Base-by-base conservation (phyloP, 345 rosid genomes). In the Viola odorata region DNA sequence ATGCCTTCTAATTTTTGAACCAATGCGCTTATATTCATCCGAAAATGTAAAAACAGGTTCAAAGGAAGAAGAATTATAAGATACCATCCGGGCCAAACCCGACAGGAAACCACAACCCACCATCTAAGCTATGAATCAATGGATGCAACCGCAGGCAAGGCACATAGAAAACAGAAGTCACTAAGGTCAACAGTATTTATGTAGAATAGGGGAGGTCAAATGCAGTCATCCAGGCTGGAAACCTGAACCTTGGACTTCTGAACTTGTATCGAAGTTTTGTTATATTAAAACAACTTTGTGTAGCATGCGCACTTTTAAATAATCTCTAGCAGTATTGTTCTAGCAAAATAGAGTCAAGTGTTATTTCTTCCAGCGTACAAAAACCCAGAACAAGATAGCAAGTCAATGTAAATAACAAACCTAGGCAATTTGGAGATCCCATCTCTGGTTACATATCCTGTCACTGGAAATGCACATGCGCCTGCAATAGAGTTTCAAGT, bases 71-170 rank as follows among this genome's bases (percentile, higher is more conserved):
- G 71, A 45, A 65, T 63, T 77, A 53, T 40, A 82, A 70, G 68
- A 41, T 39, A 14, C 75, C 82, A 61, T 82, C 86, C 3, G 80
- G 78, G 42, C 84, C 84, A 3, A 79, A 82, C 62, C 82, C 84
- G 23, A 71, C 58, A 6, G 78, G 80, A 8, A 79, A 82, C 63
- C 86, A 62, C 58, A 57, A 47, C 51, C 82, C 86, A 41, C 80
- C 80, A 45, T 69, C 75, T 5, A 77, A 63, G 77, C 69, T 75
- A 12, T 82, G 69, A 78, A 51, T n/a, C 53, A 41, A 32, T 12
- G 54, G 49, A 55, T 37, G 70, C 57, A 65, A 62, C 32, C 38
- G 37, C 66, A 59, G 42, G 53, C 66, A 37, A 40, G 58, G 67
- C 44, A 3, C 7, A 45, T 39, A 41, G 71, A 54, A 0, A 23